Base-by-base conservation (phyloP, 1,139 yeast genomes). In the Hyphopichia wangnamkhiaoensis region DNA sequence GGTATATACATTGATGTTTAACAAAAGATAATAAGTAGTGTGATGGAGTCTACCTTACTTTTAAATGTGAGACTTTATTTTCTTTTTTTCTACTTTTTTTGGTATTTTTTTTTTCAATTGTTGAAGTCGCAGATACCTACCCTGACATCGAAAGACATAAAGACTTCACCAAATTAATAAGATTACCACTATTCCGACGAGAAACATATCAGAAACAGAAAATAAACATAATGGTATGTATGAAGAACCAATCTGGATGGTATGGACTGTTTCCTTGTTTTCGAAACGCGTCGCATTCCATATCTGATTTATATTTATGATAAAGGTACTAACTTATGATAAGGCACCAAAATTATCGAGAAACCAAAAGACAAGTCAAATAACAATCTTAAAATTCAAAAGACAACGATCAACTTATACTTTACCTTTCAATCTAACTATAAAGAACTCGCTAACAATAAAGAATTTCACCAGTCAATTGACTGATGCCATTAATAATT, bases 341-440 rank as follows among this genome's bases (percentile, higher is more conserved):
- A 41, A 63, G 69, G 59, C 70, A 14, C 69, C 70, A 4, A 62
- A 63, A 43, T 38, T 43, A 16, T 33, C 51, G 8, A 52, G 49
- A 37, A 50, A 51, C 14, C 53, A 54, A 10, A 48, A 44, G 21
- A 43, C 49, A 20, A 48, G 42, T 26, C 42, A 43, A 31, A 32
- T 53, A 6, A 61, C 71, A 5, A 62, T 74, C 5, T 45, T 77
- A 31, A 75, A 74, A 50, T 63, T 76, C 51, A 76, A 76, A 46
- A 59, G 76, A 29, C 54, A 53, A 9, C 65, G 63, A 37, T 49
- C 69, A 16, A 75, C 83, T 0, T 75, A 74, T 44, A 60, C 75
- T 32, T 48, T 79, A 14, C 62, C 74, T 0, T 48, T 60, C 4
- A 49, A 52, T 21, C 47, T 53, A 7, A 37, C 43, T 6, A 28